These are phyloP conservation scores for Fistulinella prunicolor DNA, from an alignment of 768 basidiomycete genomes.

Conservation along the genomic window DNA sequence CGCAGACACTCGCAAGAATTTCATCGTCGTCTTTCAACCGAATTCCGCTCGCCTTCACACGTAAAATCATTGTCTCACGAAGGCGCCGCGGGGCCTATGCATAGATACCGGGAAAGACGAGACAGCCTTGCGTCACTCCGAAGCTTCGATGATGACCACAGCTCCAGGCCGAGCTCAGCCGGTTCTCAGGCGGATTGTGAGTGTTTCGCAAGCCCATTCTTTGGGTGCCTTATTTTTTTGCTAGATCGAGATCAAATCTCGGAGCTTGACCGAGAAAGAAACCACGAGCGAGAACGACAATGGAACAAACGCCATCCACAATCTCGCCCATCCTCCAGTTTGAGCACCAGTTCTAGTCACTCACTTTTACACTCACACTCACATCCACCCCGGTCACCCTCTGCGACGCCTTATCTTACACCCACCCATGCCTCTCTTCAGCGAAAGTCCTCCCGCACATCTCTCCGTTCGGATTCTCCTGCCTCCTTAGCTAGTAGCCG, in stretches of 20 bases:
- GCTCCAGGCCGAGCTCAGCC: constrained; percentile 44
- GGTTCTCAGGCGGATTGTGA: constrained; percentile 54
- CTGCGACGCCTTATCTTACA: constrained; percentile 35
- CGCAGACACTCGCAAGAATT: constrained; percentile 28
- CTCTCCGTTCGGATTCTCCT: constrained; percentile 43
- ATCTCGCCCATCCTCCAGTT: constrained; percentile 44
- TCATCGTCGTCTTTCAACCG: constrained; percentile 28
- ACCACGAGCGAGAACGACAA: constrained; percentile 48
- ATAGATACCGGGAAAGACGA: constrained; percentile 22
- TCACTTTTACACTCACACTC: constrained; percentile 36
- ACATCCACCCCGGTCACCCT: constrained; percentile 40
- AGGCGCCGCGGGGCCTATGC: constrained; percentile 1
- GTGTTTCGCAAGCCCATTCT: constrained; percentile 18
- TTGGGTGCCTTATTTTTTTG: not conserved
- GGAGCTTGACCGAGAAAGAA: constrained; percentile 44
- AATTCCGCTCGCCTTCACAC: constrained; percentile 26
- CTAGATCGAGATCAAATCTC: constrained; percentile 45
- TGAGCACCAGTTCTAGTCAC: constrained; percentile 36
- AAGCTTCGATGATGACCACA: constrained; percentile 40
- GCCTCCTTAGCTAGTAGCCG: constrained; percentile 36
- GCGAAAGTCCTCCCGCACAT: constrained; percentile 34
- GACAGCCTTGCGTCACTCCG: constrained; percentile 41
- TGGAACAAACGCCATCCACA: constrained; percentile 50
- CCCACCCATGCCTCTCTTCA: constrained; percentile 31
- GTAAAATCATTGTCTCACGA: constrained; percentile 20